Percentiles rank a stretch among this genome's conserved stretches.
Conservation (phyloP, 2,329 filamentous ascomycete species). For the Pseudogymnoascus sp. region DNA sequence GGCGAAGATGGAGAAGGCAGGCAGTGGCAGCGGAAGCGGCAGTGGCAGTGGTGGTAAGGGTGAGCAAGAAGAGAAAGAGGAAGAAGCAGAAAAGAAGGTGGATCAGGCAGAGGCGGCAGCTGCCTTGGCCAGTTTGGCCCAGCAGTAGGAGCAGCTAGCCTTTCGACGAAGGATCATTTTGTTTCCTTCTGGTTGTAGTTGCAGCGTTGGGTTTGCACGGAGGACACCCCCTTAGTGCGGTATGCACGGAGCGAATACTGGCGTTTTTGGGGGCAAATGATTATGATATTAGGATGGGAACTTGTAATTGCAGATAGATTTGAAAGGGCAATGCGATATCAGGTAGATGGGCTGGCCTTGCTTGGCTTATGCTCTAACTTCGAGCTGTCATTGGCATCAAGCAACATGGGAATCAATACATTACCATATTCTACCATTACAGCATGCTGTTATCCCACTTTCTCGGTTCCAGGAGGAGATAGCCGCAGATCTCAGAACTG, state of each 20-base stretch:
- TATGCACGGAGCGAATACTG: not conserved
- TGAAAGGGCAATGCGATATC: not conserved
- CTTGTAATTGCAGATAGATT: not conserved
- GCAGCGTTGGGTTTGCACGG: not conserved
- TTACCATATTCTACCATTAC: not conserved
- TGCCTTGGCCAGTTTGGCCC: conserved; percentile 4
- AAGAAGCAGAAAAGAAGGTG: not conserved
- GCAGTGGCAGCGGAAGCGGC: not conserved
- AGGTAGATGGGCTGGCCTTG: not conserved
- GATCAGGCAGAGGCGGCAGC: not conserved
- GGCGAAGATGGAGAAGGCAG: not conserved
- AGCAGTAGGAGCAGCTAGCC: not conserved
- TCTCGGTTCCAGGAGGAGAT: not conserved
- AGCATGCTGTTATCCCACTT: not conserved
- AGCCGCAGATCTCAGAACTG: not conserved
- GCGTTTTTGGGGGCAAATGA: not conserved
- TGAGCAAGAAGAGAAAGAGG: not conserved
- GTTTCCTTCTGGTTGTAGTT: not conserved
- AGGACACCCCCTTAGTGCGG: not conserved
- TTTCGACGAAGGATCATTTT: not conserved
- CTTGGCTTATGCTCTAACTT: not conserved
- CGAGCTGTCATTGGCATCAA: not conserved
- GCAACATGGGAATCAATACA: not conserved
- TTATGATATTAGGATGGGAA: not conserved
- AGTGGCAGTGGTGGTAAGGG: not conserved